Evolutionary conservation across 2,329 filamentous ascomycete genomes (phyloP), one percentile per base, ranked within the genome.

Genomic region (Waltergamsia citrina): DNA sequence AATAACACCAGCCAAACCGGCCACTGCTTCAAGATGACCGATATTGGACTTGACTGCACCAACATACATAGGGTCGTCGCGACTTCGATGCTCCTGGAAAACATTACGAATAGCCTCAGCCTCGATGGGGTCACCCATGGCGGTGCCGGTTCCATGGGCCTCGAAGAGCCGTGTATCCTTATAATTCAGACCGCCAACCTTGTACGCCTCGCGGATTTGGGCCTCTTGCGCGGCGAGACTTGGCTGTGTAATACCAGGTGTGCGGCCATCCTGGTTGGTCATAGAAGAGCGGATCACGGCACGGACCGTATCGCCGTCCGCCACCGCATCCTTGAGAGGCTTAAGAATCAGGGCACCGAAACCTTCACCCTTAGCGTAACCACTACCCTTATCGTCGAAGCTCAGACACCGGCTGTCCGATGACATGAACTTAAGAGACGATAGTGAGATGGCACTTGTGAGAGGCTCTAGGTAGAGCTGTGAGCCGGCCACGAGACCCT

Each of bases 321-420:
- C 52, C 17, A 75, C 47, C 3, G 75, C 75, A 38, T 70, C 60
- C 22, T 65, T 60, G 1, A 79, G 57, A 1, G 62, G 64, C 53
- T 80, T 80, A 10, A 81, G 47, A 9, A 78, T 48, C 4, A 81
- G 43, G 32, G 68, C 59, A 6, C 59, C 71, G 15, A 67, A 63
- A 4, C 74, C 76, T 42, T 81, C 76, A 7, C 73, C 77, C 8
- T 76, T 65, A 1, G 67, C 74, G 42, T 77, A 82, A 0, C 78
- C 78, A n/a, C n/a, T n/a, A n/a, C n/a, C n/a, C n/a, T n/a, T n/a
- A n/a, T n/a, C n/a, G n/a, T n/a, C 10, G 19, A 20, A 14, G 24
- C 31, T n/a, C 15, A 21, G 9, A 32, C 26, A 14, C 38, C 35
- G 9, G 30, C 29, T 8, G 15, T 14, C 25, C 7, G 11, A 19